Conservation (phyloP, 2,329 filamentous ascomycete species). For the Sporothrix sp. region DNA sequence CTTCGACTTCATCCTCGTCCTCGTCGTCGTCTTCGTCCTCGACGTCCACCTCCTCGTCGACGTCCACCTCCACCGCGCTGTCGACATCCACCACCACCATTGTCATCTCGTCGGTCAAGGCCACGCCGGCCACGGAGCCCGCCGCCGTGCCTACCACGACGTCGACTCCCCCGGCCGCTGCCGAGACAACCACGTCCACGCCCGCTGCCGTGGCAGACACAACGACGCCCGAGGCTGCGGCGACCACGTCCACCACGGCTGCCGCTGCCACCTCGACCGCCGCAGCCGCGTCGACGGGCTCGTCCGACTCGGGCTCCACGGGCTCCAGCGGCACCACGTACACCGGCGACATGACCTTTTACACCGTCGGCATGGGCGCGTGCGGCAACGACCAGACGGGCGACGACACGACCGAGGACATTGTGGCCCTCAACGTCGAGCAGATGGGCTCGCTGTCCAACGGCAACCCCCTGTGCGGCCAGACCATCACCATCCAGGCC, state of each 20-base stretch:
- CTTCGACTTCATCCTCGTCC: conserved; percentile 10
- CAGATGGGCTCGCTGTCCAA: conserved; percentile 58
- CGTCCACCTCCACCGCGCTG: background rate
- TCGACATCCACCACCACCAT: background rate
- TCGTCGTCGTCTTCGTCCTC: background rate
- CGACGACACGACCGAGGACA: conserved; percentile 42
- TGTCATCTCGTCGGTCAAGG: background rate
- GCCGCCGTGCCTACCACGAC: conserved; percentile 1
- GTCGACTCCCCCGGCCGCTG: background rate
- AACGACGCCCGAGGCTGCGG: background rate
- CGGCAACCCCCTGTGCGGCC: conserved; percentile 60
- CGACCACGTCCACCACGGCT: conserved; percentile 15
- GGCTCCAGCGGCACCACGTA: conserved; percentile 26
- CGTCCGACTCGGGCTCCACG: conserved; percentile 15
- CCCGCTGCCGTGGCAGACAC: conserved; percentile 5
- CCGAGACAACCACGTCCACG: conserved; percentile 14
- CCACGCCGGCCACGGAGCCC: too few relatives aligned
- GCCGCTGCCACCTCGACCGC: conserved; percentile 20
- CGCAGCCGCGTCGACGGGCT: conserved; percentile 16
- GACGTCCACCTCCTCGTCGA: background rate
- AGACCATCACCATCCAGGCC: conserved; percentile 53
- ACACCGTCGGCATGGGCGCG: conserved; percentile 55
- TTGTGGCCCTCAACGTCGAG: conserved; percentile 57
- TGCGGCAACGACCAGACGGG: conserved; percentile 57
- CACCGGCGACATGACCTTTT: conserved; percentile 65